Evolutionary conservation across 305 asterid genomes (phyloP), one percentile per base, ranked within the genome.

Genomic region (Fraxinus angustifolia): DNA sequence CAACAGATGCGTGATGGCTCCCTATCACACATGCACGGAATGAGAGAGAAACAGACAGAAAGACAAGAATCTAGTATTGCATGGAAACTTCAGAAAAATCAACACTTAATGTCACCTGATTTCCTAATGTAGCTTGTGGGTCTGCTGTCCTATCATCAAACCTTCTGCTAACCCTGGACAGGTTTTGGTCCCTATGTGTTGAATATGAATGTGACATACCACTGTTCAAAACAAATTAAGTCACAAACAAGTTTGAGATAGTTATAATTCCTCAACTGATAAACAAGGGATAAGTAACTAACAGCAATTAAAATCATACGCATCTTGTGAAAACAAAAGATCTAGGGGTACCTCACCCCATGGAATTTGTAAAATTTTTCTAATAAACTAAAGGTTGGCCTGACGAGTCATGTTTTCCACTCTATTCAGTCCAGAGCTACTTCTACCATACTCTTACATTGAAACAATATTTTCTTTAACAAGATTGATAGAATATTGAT

Each of bases 171-270:
- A 84, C 67, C 85, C 90, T 91, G 75, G 95, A 83, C 50, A 90
- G 83, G 84, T 86, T 86, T 83, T 62, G 89, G 79, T 96, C 98
- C 86, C 91, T 82, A 48, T 87, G 90, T 70, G 93, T 91, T 79
- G 98, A 86, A 84, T 90, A 96, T 19, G 98, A 96, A 85, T 91
- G 97, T 28, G 98, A 96, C 88, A 96, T 85, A 53, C 98, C 95
- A 86, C 98, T 93, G 90, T 80, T 53, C 34, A 48, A 84, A 77
- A 82, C 62, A 34, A 80, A 81, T 71, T 3, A 33, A 70, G 35
- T 75, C 75, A 75, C 81, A 50, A 48, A 35, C 26, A 60, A 62
- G 76, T 62, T 73, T 21, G 84, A 73, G 77, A 53, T 56, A 36
- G 73, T 17, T 11, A 74, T 17, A 84, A 11, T 58, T 71, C 42